A percentile compares a stretch with the other conserved stretches of the same genome.
Conservation (phyloP, 768 basidiomycete genomes). For the Xerocomellus intermedius region DNA sequence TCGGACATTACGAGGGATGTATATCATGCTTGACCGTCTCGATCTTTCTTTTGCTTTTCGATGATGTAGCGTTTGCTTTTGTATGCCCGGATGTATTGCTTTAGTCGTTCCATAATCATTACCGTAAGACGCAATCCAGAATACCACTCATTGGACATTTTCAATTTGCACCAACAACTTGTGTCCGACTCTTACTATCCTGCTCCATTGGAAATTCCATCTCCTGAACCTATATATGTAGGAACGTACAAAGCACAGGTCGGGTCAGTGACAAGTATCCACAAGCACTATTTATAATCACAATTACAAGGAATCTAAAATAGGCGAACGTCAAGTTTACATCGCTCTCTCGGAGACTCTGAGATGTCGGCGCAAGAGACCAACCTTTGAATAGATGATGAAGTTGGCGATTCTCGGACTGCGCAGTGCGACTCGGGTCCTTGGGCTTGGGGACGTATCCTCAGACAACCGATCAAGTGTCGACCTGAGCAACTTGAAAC, state of each 20-base stretch:
- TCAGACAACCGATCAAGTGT: too few species aligned
- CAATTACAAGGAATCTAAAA: neutral
- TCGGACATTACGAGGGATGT: slow-evolving; percentile 17
- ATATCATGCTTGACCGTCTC: slow-evolving; percentile 13
- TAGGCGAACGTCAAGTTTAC: neutral
- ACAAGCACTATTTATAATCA: too few species aligned
- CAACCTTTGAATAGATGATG: neutral
- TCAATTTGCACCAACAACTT: neutral
- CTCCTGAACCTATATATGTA: too few species aligned
- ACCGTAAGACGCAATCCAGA: neutral
- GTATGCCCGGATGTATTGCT: slow-evolving; percentile 11
- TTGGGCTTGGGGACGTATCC: too few species aligned
- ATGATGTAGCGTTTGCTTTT: neutral
- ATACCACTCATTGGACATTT: neutral
- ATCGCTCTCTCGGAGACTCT: neutral
- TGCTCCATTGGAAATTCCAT: too few species aligned
- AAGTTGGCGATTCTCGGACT: neutral
- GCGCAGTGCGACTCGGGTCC: too few species aligned
- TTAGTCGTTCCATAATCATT: neutral
- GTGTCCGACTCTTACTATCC: neutral
- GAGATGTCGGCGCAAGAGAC: too few species aligned
- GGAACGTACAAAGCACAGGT: too few species aligned
- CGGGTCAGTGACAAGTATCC: too few species aligned
- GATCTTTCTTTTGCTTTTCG: neutral
- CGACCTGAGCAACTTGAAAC: too few species aligned